A percentile compares a stretch with the other conserved stretches of the same genome.
Conservation (phyloP, 2,329 filamentous ascomycete species). For the Zymoseptoria ardabiliae region DNA sequence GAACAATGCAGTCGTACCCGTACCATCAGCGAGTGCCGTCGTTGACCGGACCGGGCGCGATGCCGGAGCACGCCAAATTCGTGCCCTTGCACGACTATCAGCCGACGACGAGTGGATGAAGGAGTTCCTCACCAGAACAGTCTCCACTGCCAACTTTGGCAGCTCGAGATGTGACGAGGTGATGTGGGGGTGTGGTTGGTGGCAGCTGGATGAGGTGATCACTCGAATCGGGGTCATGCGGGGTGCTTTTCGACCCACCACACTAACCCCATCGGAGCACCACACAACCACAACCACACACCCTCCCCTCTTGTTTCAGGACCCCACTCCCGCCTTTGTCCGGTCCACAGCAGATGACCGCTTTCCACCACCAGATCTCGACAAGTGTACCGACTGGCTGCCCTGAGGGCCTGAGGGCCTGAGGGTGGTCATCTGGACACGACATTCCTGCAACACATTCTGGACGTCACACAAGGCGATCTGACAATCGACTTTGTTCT, state of each 20-base stretch:
- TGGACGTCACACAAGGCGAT: neutral
- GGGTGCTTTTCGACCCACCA: neutral
- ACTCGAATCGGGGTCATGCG: constrained; percentile 2
- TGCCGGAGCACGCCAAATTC: constrained; percentile 25
- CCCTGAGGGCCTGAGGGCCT: no score
- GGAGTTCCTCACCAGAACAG: constrained; percentile 12
- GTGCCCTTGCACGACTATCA: constrained; percentile 29
- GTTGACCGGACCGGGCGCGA: constrained; percentile 21
- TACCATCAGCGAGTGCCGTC: constrained; percentile 24
- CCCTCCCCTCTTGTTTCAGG: constrained; percentile 7
- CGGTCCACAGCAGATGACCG: constrained; percentile 13
- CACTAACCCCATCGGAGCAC: constrained; percentile 8
- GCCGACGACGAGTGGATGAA: constrained; percentile 24
- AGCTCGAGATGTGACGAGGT: neutral
- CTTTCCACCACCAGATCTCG: constrained; percentile 12
- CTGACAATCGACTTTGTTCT: neutral
- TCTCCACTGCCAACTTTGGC: constrained; percentile 4
- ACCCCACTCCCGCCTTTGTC: constrained; percentile 18
- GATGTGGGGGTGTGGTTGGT: neutral
- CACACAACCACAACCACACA: constrained; percentile 16
- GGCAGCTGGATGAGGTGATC: neutral
- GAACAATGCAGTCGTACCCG: constrained; percentile 23
- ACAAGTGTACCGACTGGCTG: constrained; percentile 10
- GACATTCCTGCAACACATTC: neutral
- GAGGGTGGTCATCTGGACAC: neutral